Base-by-base conservation (phyloP, 768 basidiomycete genomes). In the Amanita rimosa region DNA sequence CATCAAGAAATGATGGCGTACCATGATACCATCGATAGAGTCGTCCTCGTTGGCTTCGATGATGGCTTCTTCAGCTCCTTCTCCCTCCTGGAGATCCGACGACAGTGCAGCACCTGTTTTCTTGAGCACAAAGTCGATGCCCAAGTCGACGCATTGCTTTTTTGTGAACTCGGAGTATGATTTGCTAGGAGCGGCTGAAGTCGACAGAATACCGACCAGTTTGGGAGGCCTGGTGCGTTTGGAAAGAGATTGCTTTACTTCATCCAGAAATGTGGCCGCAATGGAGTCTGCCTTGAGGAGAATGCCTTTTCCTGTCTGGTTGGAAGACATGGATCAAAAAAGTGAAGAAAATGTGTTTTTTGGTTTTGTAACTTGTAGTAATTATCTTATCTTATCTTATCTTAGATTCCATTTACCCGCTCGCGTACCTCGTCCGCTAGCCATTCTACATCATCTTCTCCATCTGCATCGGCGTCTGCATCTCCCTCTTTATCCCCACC, bases 1-100 rank as follows among this genome's bases (percentile, higher is more conserved):
- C 26, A 16, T 43, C 24, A 31, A 50, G 54, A 26, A 10, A 51
- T 26, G 47, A 44, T 49, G 19, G 57, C 78, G 52, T 55, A 94
- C 96, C 94, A 98, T 96, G 60, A 99, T 92, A 7, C 95, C 95
- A 65, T 95, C 80, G 8, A 95, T 79, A 48, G 69, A 72, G 11
- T 70, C 68, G 59, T 98, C 93, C 53, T 86, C 85, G 60, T 99
- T 99, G 6, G 94, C 92, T 58, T 92, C 88, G 27, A 97, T 83
- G 55, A 98, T 95, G 6, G 88, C 94, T 63, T 95, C 89, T 63
- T 99, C 96, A 6, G 93, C 92, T 9, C 89, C 93, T 26, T 93
- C 90, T 0, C 89, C 89, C 39, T 88, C 85, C 0, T 71, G 77
- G 5, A 78, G 67, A 61, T 74, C 72, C 3, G 67, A 69, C 19